These are phyloP conservation scores for Aaosphaeria pasadenensis DNA, from an alignment of 2,329 filamentous ascomycete genomes.

Conservation along the genomic window DNA sequence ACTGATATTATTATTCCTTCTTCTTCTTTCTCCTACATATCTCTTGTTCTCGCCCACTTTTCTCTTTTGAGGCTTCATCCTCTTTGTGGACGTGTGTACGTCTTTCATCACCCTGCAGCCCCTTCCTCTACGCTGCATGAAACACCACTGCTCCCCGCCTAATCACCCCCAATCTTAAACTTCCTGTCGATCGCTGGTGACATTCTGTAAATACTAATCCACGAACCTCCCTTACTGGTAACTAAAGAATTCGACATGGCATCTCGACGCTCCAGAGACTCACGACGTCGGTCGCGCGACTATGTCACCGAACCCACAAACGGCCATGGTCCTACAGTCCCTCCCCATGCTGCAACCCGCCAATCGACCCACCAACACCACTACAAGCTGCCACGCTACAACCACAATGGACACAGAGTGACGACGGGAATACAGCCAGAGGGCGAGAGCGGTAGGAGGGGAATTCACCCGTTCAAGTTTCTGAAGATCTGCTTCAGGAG, in stretches of 20 bases:
- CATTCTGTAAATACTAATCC: neutral
- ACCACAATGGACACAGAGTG: conserved; percentile 45
- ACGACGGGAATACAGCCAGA: conserved; percentile 45
- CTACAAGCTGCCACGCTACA: conserved; percentile 33
- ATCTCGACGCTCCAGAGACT: neutral
- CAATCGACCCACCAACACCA: conserved; percentile 3
- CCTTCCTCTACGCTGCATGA: no score
- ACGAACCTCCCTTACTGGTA: neutral
- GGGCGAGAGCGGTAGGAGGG: conserved; percentile 67
- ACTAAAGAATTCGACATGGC: neutral
- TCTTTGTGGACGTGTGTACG: no score
- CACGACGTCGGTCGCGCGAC: conserved; percentile 2
- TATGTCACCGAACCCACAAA: conserved; percentile 5
- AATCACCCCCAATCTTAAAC: no score
- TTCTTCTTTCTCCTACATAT: no score
- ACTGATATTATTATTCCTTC: no score
- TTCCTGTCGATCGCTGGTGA: neutral
- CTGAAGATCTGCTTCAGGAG: conserved; percentile 62
- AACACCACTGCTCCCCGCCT: no score
- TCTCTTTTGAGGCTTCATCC: no score
- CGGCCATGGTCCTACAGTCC: neutral
- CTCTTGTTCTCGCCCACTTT: no score
- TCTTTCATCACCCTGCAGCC: no score
- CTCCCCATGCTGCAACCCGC: conserved; percentile 2
- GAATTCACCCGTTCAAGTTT: conserved; percentile 64